phyloP scores from a whole-genome alignment of 2,329 filamentous ascomycete species.

The Aspergillus novofumigatus region DNA sequence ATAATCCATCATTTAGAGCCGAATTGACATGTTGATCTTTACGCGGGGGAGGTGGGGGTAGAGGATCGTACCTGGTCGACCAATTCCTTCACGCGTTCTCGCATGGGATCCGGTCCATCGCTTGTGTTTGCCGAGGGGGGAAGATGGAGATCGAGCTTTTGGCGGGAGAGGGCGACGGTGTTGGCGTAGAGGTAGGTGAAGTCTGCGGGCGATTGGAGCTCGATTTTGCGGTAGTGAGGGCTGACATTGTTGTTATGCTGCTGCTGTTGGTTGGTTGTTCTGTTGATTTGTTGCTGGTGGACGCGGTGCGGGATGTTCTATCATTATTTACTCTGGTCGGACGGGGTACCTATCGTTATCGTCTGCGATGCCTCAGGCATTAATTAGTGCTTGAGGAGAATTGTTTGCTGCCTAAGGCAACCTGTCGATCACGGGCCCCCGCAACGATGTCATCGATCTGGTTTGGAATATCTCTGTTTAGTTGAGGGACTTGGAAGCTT shows the following conservation, averaged over 20 bases:
- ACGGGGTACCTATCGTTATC: background rate
- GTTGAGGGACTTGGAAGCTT: background rate
- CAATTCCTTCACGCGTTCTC: slow-evolving; percentile 39
- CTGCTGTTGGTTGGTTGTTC: background rate
- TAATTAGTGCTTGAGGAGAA: background rate
- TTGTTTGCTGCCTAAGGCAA: slow-evolving; percentile 12
- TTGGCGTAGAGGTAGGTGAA: slow-evolving; percentile 47
- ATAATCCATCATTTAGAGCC: background rate
- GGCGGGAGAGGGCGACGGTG: slow-evolving; percentile 40
- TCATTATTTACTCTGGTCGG: background rate
- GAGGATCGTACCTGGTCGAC: slow-evolving; percentile 34
- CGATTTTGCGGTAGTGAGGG: slow-evolving; percentile 46
- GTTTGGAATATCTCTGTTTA: background rate
- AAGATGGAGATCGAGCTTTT: slow-evolving; percentile 47
- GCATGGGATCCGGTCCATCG: slow-evolving; percentile 39
- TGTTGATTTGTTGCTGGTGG: slow-evolving; percentile 1
- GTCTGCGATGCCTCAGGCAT: background rate
- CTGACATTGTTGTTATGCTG: slow-evolving; percentile 20
- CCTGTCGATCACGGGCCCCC: slow-evolving; percentile 9
- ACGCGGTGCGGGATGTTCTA: slow-evolving; percentile 2
- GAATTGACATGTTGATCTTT: background rate
- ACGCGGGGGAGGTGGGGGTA: too few species aligned
- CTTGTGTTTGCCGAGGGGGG: slow-evolving; percentile 41
- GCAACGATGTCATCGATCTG: slow-evolving; percentile 21
- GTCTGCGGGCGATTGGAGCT: slow-evolving; percentile 48